phyloP scores from a whole-genome alignment of 352 stramenopile genomes.

The Globisporangium apiculatum region DNA sequence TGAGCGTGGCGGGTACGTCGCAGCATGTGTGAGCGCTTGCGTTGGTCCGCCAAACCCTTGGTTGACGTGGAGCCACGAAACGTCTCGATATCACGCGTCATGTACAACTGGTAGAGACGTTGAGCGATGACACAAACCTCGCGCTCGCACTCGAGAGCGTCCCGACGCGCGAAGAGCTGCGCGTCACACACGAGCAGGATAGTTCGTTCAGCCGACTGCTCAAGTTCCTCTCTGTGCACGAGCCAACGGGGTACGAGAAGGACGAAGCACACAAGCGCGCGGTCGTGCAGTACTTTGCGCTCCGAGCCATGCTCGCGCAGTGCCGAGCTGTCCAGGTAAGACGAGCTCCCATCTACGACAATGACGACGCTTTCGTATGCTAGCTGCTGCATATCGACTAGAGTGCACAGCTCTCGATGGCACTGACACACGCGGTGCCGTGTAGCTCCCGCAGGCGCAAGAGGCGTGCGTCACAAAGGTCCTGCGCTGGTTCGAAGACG shows the following conservation, averaged over 20 bases:
- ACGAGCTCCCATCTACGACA: too few species aligned
- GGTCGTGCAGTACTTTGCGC: conserved; percentile 40
- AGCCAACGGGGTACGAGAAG: conserved; percentile 49
- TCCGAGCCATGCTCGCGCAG: conserved; percentile 46
- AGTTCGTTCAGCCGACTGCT: conserved; percentile 32
- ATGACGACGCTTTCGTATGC: too few species aligned
- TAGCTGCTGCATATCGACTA: too few species aligned
- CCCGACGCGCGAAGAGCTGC: conserved; percentile 28
- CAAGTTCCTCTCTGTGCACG: conserved; percentile 46
- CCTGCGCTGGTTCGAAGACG: conserved; percentile 58
- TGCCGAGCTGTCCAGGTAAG: conserved; percentile 48
- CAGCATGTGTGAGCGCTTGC: neutral
- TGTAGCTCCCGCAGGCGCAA: conserved; percentile 40
- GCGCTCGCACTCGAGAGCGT: conserved; percentile 19
- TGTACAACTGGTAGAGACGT: conserved; percentile 29
- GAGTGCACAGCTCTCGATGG: neutral
- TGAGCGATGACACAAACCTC: conserved; percentile 29
- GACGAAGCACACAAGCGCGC: conserved; percentile 46
- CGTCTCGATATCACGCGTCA: too few species aligned
- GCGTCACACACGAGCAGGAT: conserved; percentile 29
- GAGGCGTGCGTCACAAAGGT: conserved; percentile 36
- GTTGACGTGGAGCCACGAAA: too few species aligned
- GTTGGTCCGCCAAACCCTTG: too few species aligned
- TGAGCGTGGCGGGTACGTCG: conserved; percentile 36
- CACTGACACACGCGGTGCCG: neutral